phyloP scores from a whole-genome alignment of 495 filamentous ascomycete species.

The Penicillium psychrofluorescens region DNA sequence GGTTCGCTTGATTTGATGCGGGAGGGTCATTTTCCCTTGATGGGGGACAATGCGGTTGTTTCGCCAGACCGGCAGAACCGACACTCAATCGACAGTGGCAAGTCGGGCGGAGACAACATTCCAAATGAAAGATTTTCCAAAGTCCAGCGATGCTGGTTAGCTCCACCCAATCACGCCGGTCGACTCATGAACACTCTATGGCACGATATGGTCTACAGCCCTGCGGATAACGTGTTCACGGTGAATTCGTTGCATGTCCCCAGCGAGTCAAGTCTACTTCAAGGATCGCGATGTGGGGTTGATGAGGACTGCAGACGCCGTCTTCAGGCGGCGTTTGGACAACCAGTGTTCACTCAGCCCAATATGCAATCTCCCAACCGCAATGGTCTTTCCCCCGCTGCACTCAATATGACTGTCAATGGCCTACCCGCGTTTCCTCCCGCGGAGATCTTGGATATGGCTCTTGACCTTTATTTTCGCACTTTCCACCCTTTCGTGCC shows the following conservation, averaged over 20 bases:
- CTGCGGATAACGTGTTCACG: slow-evolving; percentile 40
- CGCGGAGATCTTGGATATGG: slow-evolving; percentile 48
- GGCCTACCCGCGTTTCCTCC: slow-evolving; percentile 36
- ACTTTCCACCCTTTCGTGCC: slow-evolving; percentile 45
- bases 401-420: slow-evolving; percentile 14
- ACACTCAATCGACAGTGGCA: slow-evolving; percentile 21
- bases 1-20: slow-evolving; percentile 26
- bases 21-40: slow-evolving; percentile 23
- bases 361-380: slow-evolving; percentile 20
- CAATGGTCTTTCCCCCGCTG: slow-evolving; percentile 15
- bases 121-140: slow-evolving; percentile 41
- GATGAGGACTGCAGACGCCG: slow-evolving; percentile 36
- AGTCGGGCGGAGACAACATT: slow-evolving; percentile 29
- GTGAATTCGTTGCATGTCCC: slow-evolving; percentile 14
- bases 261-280: slow-evolving; percentile 15
- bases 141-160: slow-evolving; percentile 45
- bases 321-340: slow-evolving; percentile 18
- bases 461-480: slow-evolving; percentile 46
- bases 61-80: slow-evolving; percentile 17
- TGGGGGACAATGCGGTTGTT: slow-evolving; percentile 18
- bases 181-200: slow-evolving; percentile 44
- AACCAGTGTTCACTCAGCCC: slow-evolving; percentile 8
- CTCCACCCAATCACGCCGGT: slow-evolving; percentile 32
- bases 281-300: slow-evolving; percentile 38
- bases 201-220: slow-evolving; percentile 35